These are phyloP conservation scores for Colletotrichum trifolii DNA, from an alignment of 2,329 filamentous ascomycete species.

Conservation along the genomic window DNA sequence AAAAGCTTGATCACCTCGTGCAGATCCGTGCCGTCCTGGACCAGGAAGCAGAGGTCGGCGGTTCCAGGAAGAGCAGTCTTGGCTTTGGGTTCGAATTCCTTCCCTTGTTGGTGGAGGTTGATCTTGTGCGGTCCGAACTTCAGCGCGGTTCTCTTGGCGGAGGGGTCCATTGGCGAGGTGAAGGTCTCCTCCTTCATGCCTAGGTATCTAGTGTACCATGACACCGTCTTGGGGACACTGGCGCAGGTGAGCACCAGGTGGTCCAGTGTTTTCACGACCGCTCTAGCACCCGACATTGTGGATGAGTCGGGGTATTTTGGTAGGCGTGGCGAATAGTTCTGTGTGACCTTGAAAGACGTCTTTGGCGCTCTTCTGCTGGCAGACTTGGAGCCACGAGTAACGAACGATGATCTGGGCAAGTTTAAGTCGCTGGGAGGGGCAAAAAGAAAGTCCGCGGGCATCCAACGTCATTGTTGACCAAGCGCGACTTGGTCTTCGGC, in stretches of 20 bases:
- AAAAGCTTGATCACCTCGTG: slow-evolving; percentile 56
- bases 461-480: slow-evolving; percentile 13
- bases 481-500: background rate
- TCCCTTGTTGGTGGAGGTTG: slow-evolving; percentile 68
- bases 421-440: background rate
- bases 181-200: slow-evolving; percentile 69
- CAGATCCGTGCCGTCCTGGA: slow-evolving; percentile 57
- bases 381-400: too few relatives aligned
- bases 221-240: slow-evolving; percentile 58
- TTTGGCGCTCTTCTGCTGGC: too few relatives aligned
- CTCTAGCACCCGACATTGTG: slow-evolving; percentile 25
- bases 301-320: background rate
- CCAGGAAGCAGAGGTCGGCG: slow-evolving; percentile 70
- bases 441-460: background rate
- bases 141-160: slow-evolving; percentile 60
- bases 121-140: slow-evolving; percentile 70
- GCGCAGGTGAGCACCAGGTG: slow-evolving; percentile 70
- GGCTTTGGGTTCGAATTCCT: slow-evolving; percentile 71
- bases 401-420: too few relatives aligned
- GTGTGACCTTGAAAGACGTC: too few relatives aligned
- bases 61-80: slow-evolving; percentile 63
- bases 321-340: background rate
- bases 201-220: slow-evolving; percentile 66
- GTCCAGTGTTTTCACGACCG: slow-evolving; percentile 60
- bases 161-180: slow-evolving; percentile 49